Percentiles rank a stretch among this genome's conserved stretches.
These are phyloP conservation scores for Dissoconium aciculare DNA, from an alignment of 2,329 filamentous ascomycete genomes.

Conservation along the genomic window DNA sequence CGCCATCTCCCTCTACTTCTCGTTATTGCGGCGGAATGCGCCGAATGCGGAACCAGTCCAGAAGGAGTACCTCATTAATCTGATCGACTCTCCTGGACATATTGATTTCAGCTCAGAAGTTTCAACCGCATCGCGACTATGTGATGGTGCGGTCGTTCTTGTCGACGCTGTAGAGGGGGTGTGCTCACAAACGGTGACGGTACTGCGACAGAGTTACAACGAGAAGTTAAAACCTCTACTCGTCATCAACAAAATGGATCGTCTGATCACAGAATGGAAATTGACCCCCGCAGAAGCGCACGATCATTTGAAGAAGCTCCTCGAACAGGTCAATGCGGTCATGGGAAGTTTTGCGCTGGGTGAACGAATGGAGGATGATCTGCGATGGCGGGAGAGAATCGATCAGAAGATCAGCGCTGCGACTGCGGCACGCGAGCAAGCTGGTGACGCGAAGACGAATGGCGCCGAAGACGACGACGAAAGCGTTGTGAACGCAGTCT, in stretches of 20 bases:
- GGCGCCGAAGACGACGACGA: conserved; percentile 33
- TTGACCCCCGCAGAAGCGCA: conserved; percentile 87
- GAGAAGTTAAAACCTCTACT: conserved; percentile 90
- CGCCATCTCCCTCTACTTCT: conserved; percentile 91
- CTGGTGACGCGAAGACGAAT: conserved; percentile 30
- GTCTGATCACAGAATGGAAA: conserved; percentile 82
- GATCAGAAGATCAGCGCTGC: conserved; percentile 69
- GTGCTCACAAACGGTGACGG: conserved; percentile 95
- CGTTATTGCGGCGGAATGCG: conserved; percentile 61
- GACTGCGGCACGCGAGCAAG: conserved; percentile 26
- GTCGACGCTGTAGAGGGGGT: conserved; percentile 97
- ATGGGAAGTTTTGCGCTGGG: conserved; percentile 96
- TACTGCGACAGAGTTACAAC: conserved; percentile 84
- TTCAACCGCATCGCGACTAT: conserved; percentile 83
- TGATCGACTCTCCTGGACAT: conserved; percentile 95
- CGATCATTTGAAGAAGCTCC: conserved; percentile 68
- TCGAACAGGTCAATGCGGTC: conserved; percentile 95
- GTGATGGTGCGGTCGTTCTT: conserved; percentile 84
- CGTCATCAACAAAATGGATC: conserved; percentile 97
- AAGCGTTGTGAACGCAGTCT: conserved; percentile 41
- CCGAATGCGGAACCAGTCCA: conserved; percentile 41
- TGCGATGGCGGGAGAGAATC: conserved; percentile 87
- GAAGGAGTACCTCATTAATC: conserved; percentile 87
- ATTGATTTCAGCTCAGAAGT: conserved; percentile 99
- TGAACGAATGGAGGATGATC: conserved; percentile 94